Conservation (phyloP, 805 yeast species). For the Lachancea fermentati region DNA sequence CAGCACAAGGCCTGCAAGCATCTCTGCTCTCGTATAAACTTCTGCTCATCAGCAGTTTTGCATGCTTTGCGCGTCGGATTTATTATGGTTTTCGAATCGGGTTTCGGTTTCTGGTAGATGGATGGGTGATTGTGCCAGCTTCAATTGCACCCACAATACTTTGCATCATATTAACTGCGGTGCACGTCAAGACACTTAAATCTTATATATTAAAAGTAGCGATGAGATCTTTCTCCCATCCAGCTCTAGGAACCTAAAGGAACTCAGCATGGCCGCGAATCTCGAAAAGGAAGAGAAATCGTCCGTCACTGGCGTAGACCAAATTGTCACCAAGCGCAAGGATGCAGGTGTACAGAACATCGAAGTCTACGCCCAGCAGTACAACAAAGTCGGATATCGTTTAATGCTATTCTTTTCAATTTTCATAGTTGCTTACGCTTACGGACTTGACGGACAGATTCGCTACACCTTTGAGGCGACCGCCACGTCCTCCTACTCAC, state of each 20-base stretch:
- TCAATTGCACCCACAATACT: background rate
- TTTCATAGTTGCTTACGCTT: conserved; percentile 35
- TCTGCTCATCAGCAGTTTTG: too few relatives aligned
- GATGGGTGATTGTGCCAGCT: background rate
- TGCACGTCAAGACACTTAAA: too few relatives aligned
- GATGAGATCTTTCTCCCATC: too few relatives aligned
- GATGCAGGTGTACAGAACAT: conserved; percentile 48
- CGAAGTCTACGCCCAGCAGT: conserved; percentile 50
- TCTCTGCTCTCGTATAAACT: too few relatives aligned
- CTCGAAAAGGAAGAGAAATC: background rate
- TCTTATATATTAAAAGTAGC: too few relatives aligned
- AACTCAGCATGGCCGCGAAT: too few relatives aligned
- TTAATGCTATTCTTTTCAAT: conserved; percentile 35
- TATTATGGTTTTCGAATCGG: too few relatives aligned
- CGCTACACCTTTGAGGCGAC: conserved; percentile 40
- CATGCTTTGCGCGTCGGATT: too few relatives aligned
- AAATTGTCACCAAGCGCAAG: conserved; percentile 1
- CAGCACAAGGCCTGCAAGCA: too few relatives aligned
- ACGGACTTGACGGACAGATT: conserved; percentile 36
- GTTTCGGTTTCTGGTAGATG: too few relatives aligned
- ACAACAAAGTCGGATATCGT: conserved; percentile 33
- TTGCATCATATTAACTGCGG: too few relatives aligned
- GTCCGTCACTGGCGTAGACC: background rate
- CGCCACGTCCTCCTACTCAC: conserved; percentile 47
- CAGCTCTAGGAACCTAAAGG: too few relatives aligned